phyloP scores from a whole-genome alignment of 345 rosid species.

The Mallotus nudiflorus region DNA sequence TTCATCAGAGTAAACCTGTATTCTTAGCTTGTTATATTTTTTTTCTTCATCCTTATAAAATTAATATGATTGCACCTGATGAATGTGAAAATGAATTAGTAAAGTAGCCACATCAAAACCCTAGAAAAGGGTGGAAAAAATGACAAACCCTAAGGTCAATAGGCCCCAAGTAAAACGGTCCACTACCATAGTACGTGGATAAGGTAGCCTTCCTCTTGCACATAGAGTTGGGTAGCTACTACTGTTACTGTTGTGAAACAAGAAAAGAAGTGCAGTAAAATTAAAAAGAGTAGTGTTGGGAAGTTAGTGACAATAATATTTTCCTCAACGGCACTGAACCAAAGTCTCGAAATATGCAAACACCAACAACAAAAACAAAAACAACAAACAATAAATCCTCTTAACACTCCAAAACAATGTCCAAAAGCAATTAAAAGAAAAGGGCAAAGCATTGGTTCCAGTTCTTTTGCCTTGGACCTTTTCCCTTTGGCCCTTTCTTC shows the following conservation, averaged over 20 bases:
- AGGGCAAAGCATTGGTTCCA: slow-evolving; percentile 48
- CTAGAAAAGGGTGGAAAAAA: neutral
- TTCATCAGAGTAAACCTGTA: too few relatives aligned
- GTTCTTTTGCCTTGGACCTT: slow-evolving; percentile 45
- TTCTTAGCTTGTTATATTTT: too few relatives aligned
- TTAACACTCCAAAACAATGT: slow-evolving; percentile 38
- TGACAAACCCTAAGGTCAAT: neutral
- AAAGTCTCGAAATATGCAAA: slow-evolving; percentile 37
- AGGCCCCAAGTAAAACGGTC: slow-evolving; percentile 1
- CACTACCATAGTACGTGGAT: neutral
- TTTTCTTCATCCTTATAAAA: too few relatives aligned
- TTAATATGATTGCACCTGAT: too few relatives aligned
- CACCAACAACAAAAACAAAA: slow-evolving; percentile 45
- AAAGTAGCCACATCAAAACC: neutral
- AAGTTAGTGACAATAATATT: slow-evolving; percentile 8
- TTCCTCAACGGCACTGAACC: slow-evolving; percentile 28
- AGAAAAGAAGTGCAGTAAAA: neutral
- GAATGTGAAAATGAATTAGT: too few relatives aligned
- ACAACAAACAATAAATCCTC: slow-evolving; percentile 48
- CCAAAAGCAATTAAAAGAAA: slow-evolving; percentile 17
- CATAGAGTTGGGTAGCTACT: neutral
- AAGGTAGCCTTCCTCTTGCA: neutral
- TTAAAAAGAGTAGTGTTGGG: too few relatives aligned
- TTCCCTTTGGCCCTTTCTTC: slow-evolving; percentile 55
- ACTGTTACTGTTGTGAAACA: neutral